Evolutionary conservation across 176 grass and related monocot genomes (phyloP), one percentile per base, ranked within the genome.

Genomic region (Aegilops speltoides): DNA sequence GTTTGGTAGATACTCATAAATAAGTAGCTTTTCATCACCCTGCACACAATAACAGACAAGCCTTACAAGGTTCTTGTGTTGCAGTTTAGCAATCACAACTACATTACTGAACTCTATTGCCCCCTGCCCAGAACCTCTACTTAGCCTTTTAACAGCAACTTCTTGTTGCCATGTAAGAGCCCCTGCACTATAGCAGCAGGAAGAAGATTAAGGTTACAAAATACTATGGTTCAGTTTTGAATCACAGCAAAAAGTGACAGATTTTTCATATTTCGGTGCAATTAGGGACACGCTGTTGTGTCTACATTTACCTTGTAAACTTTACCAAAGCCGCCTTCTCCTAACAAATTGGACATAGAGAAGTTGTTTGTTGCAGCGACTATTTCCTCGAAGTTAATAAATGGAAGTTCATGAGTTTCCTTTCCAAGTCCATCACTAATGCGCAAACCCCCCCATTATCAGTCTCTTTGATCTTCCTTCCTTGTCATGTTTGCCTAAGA

Each of bases 81-180:
- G 78, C n/a, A 87, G 36, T 76, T 82, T 87, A n/a, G 79, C 86
- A 38, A 87, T 87, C 10, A 82, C 40, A 22, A 82, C 43, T 15
- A 61, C 78, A 23, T 87, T 87, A 24, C 57, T 87, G 29, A 87
- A 87, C 33, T 91, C 77, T 50, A 22, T 48, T 0, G 16, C 76
- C 23, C 90, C 90, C 81, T 91, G 90, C 36, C 75, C 82, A 26
- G 86, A 88, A 85, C 62, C 34, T 56, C 38, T 85, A 28, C 80
- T 77, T 0, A 91, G 79, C 78, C 90, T 85, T 88, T 91, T 91
- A 38, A 91, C 78, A 52, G 76, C 82, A 81, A 91, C 82, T 85
- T 85, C 86, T 16, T 79, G 77, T 64, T 11, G 29, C 82, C 85
- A 34, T 32, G 48, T 45, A 91, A 60, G 17, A 76, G 63, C 60